A percentile compares a stretch with the other conserved stretches of the same genome.
phyloP scores from a whole-genome alignment of 352 stramenopile species.

The Phytophthora citrophthora region DNA sequence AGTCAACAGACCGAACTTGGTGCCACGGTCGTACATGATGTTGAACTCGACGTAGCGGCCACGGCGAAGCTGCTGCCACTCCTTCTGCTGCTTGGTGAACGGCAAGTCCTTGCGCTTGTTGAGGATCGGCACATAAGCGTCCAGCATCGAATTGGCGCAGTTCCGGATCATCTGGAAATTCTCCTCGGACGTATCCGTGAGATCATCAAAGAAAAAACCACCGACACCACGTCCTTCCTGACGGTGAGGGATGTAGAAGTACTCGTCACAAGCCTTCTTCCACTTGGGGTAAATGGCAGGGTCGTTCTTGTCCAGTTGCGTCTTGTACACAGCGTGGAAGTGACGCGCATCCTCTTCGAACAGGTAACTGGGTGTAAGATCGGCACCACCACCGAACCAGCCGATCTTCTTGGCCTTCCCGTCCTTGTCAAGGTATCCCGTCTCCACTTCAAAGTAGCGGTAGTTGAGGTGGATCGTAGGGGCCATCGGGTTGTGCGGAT shows the following conservation, averaged over 20 bases:
- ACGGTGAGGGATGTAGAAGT: constrained; percentile 98
- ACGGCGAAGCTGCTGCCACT: constrained; percentile 97
- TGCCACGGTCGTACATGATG: constrained; percentile 99
- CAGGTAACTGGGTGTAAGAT: constrained; percentile 97
- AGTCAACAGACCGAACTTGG: constrained; percentile 98
- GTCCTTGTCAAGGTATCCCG: constrained; percentile 74
- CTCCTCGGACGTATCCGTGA: constrained; percentile 94
- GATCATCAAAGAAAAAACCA: constrained; percentile 99
- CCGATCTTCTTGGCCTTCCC: constrained; percentile 83
- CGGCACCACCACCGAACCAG: constrained; percentile 97
- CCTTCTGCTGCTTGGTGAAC: constrained; percentile 96
- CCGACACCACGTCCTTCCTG: constrained; percentile 95
- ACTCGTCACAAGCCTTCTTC: constrained; percentile 97
- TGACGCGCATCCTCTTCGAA: constrained; percentile 96
- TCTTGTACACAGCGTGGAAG: constrained; percentile 98
- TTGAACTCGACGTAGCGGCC: constrained; percentile 99
- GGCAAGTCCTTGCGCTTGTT: constrained; percentile 95
- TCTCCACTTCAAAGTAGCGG: constrained; percentile 98
- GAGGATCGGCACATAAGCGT: constrained; percentile 97
- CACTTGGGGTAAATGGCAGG: constrained; percentile 94
- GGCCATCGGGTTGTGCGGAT: constrained; percentile 93
- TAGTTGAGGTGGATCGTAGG: constrained; percentile 99
- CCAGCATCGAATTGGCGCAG: constrained; percentile 85
- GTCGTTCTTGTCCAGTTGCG: constrained; percentile 93
- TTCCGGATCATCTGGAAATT: constrained; percentile 83